A percentile compares a stretch with the other conserved stretches of the same genome.
These are phyloP conservation scores for Nothophoma quercina DNA, from an alignment of 2,329 filamentous ascomycete species.

Conservation along the genomic window DNA sequence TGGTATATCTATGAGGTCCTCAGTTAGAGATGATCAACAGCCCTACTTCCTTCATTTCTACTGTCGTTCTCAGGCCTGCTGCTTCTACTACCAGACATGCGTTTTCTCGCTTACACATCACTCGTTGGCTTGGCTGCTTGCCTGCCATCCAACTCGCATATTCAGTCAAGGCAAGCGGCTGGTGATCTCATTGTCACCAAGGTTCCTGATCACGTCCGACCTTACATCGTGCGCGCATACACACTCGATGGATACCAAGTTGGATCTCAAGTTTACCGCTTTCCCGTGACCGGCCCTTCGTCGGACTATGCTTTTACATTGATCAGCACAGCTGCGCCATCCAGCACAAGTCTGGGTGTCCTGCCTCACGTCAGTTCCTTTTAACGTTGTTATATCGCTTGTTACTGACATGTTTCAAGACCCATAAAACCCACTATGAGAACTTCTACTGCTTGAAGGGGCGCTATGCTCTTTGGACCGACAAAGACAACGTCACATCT, in stretches of 20 bases:
- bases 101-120: constrained; percentile 1
- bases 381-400: not conserved
- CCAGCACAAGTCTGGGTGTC: constrained; percentile 50
- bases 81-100: not conserved
- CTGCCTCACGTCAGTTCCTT: constrained; percentile 48
- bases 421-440: constrained; percentile 55
- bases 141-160: constrained; percentile 4
- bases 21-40: not conserved
- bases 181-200: constrained; percentile 22
- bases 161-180: not conserved
- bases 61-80: not conserved
- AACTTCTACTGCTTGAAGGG: constrained; percentile 58
- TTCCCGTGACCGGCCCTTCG: constrained; percentile 55
- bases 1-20: not conserved
- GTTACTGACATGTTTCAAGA: constrained; percentile 5
- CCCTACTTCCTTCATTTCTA: not conserved
- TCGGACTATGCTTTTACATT: constrained; percentile 56
- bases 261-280: constrained; percentile 51
- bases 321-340: constrained; percentile 54
- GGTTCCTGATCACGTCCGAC: constrained; percentile 45
- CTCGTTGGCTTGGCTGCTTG: constrained; percentile 12
- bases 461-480: constrained; percentile 56
- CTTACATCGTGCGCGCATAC: constrained; percentile 49
- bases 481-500: constrained; percentile 42
- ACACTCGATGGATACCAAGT: constrained; percentile 45